A percentile compares a stretch with the other conserved stretches of the same genome.
Conservation (phyloP, 2,329 filamentous ascomycete genomes). For the Cadophora malorum region DNA sequence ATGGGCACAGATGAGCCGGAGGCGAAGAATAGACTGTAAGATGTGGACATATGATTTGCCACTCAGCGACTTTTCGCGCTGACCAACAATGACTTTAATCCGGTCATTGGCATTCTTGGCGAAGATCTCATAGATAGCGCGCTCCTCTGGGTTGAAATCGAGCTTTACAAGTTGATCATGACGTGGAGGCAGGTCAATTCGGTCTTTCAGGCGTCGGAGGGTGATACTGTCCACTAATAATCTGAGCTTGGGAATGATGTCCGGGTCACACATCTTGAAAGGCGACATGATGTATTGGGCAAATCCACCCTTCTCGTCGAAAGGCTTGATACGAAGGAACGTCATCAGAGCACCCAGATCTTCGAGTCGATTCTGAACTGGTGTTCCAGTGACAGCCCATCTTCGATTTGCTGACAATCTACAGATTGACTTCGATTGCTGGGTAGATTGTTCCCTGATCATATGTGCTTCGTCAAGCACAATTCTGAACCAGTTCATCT, state of each 20-base stretch:
- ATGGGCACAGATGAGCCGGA: constrained; percentile 90
- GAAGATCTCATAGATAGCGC: constrained; percentile 82
- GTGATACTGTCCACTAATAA: constrained; percentile 95
- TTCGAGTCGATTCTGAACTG: constrained; percentile 91
- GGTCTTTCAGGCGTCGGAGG: constrained; percentile 88
- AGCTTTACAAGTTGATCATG: constrained; percentile 76
- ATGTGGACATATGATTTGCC: constrained; percentile 95
- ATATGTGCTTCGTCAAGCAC: constrained; percentile 95
- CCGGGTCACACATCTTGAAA: constrained; percentile 85
- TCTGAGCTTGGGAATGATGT: constrained; percentile 83
- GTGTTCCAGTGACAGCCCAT: constrained; percentile 98
- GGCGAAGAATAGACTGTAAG: constrained; percentile 85
- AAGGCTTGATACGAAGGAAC: constrained; percentile 84
- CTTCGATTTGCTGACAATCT: constrained; percentile 79
- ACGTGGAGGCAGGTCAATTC: constrained; percentile 79
- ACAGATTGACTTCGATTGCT: constrained; percentile 86
- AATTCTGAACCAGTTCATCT: constrained; percentile 90
- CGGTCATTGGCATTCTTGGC: constrained; percentile 80
- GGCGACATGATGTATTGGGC: constrained; percentile 80
- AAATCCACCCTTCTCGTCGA: constrained; percentile 80
- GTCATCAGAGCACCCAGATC: constrained; percentile 87
- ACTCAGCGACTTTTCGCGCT: constrained; percentile 70
- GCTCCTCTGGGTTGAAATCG: constrained; percentile 77
- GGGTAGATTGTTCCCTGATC: constrained; percentile 83
- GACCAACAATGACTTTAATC: constrained; percentile 74